Conservation (phyloP, 2,329 filamentous ascomycete genomes). For the Bipolaris victoriae region DNA sequence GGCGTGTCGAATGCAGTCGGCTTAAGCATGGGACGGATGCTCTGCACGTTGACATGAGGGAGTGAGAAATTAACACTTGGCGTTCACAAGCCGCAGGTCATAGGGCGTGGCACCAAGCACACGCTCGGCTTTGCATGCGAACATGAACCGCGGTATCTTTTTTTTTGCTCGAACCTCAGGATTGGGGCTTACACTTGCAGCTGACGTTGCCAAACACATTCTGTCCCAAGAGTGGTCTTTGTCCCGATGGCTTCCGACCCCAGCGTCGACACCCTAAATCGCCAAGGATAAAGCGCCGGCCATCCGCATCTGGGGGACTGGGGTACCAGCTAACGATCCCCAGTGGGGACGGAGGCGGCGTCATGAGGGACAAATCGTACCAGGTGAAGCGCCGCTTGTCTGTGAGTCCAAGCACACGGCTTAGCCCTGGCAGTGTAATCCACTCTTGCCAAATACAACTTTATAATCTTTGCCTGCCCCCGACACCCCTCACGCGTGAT, state of each 20-base stretch:
- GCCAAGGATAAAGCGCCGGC: conserved; percentile 41
- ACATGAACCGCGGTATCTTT: conserved; percentile 30
- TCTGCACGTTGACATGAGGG: neutral
- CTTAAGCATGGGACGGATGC: neutral
- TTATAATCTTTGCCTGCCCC: conserved; percentile 43
- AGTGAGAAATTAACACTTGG: conserved; percentile 3
- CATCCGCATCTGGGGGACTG: conserved; percentile 47
- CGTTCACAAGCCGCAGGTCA: conserved; percentile 5
- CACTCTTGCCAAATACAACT: conserved; percentile 41
- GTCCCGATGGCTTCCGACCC: conserved; percentile 43
- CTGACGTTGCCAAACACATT: conserved; percentile 34
- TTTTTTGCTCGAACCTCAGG: conserved; percentile 12
- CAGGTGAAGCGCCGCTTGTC: conserved; percentile 39
- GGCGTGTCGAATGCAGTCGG: neutral
- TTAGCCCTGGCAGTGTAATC: conserved; percentile 35
- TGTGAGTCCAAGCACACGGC: conserved; percentile 37
- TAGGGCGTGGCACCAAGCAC: conserved; percentile 9
- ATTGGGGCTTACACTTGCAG: conserved; percentile 22
- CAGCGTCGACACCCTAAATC: conserved; percentile 32
- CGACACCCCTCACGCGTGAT: conserved; percentile 32
- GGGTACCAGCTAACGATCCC: conserved; percentile 45
- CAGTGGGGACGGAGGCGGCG: conserved; percentile 42
- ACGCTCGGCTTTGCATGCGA: conserved; percentile 17
- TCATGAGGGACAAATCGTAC: conserved; percentile 45
- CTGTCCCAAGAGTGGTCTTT: conserved; percentile 27